Evolutionary conservation across 2,329 filamentous ascomycete genomes (phyloP).

Genomic region (Byssochlamys sp.): DNA sequence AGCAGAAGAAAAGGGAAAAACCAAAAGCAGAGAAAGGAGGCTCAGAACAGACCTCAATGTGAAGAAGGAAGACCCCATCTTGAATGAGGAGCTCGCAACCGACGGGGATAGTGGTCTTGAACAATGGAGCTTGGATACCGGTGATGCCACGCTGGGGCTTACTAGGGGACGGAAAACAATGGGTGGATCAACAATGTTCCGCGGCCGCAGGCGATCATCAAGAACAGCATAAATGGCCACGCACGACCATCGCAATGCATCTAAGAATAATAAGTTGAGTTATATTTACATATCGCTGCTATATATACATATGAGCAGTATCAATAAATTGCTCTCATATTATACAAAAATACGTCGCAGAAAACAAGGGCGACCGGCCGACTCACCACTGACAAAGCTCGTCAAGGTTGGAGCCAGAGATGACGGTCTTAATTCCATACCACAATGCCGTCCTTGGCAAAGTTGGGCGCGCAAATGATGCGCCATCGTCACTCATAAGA

Average conservation of each 20-base stretch:
- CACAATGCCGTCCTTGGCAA: not conserved
- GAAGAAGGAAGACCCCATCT: conserved; percentile 22
- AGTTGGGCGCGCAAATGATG: not conserved
- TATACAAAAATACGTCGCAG: too few species aligned
- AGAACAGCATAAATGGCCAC: not conserved
- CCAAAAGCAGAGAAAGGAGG: conserved; percentile 25
- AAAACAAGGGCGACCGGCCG: not conserved
- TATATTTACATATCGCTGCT: too few species aligned
- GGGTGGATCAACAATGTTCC: conserved; percentile 23
- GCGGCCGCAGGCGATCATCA: conserved; percentile 1
- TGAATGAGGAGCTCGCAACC: conserved; percentile 10
- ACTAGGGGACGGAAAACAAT: conserved; percentile 13
- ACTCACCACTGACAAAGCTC: not conserved
- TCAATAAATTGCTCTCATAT: too few species aligned
- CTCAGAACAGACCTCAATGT: conserved; percentile 22
- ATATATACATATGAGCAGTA: too few species aligned
- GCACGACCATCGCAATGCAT: too few species aligned
- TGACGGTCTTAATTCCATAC: not conserved
- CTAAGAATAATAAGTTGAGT: not conserved
- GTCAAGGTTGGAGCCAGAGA: too few species aligned
- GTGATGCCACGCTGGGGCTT: conserved; percentile 25
- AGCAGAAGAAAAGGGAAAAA: conserved; percentile 42
- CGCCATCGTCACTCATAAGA: not conserved
- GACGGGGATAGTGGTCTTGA: conserved; percentile 7
- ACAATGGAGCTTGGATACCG: conserved; percentile 11